Evolutionary conservation across 2,329 filamentous ascomycete genomes (phyloP).

Genomic region (Botrytis tulipae): DNA sequence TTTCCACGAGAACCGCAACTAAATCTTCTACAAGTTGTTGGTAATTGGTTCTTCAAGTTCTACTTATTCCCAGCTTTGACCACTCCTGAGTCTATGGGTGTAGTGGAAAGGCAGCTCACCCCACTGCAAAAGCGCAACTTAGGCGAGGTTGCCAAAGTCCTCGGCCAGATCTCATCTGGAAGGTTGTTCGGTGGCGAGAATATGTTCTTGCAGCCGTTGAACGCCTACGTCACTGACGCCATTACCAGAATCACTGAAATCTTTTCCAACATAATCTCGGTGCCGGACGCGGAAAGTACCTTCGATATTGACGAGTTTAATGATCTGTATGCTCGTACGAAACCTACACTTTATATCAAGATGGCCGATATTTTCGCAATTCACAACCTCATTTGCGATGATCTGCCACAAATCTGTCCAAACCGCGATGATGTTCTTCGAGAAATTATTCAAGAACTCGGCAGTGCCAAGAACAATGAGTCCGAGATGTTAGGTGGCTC

Average conservation of each 20-base stretch:
- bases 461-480: slow-evolving; percentile 95
- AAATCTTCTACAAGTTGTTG: slow-evolving; percentile 76
- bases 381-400: slow-evolving; percentile 79
- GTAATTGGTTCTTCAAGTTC: slow-evolving; percentile 90
- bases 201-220: slow-evolving; percentile 91
- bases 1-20: slow-evolving; percentile 80
- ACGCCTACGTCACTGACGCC: slow-evolving; percentile 84
- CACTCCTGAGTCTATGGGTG: slow-evolving; percentile 89
- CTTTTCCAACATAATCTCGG: slow-evolving; percentile 73
- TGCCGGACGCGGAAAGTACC: slow-evolving; percentile 82
- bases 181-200: slow-evolving; percentile 91
- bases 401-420: slow-evolving; percentile 75
- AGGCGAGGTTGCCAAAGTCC: slow-evolving; percentile 84
- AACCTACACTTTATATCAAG: slow-evolving; percentile 98
- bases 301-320: slow-evolving; percentile 99
- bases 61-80: slow-evolving; percentile 88
- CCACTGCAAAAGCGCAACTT: slow-evolving; percentile 93
- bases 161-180: slow-evolving; percentile 85
- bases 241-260: slow-evolving; percentile 76
- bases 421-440: slow-evolving; percentile 81
- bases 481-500: slow-evolving; percentile 86
- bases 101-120: slow-evolving; percentile 84
- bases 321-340: slow-evolving; percentile 92
- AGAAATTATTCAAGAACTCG: slow-evolving; percentile 89
- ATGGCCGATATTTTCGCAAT: slow-evolving; percentile 97